Evolutionary conservation across 1,284 basidiomycete genomes (phyloP), one percentile per base, ranked within the genome.

Genomic region (Fomitopsis pinicola): DNA sequence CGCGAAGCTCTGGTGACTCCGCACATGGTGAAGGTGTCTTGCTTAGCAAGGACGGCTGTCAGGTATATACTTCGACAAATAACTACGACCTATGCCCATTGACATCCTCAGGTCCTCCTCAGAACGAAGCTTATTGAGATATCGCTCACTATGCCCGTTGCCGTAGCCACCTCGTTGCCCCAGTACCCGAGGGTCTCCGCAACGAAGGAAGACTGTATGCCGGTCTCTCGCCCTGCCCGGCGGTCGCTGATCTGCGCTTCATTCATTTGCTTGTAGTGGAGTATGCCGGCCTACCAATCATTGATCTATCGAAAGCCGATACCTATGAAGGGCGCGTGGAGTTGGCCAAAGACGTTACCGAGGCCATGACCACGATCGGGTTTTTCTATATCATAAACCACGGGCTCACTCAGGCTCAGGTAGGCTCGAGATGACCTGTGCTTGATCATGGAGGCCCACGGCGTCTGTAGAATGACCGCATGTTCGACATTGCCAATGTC

Each of bases 371-470:
- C 2, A 80, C 78, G 8, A 78, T 84, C 54, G 88, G 84, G 6
- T 91, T 87, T 69, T 85, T 87, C 75, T 88, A 85, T 64, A 77
- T 83, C 28, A 67, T 85, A 56, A 86, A 86, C 61, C 86, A 88
- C 65, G 85, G 85, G 5, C 80, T 82, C 48, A 75, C 73, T 0
- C 70, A 73, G 44, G 72, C 75, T n/a, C 76, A 84, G 73, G 85
- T 77, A 61, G 55, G 57, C 15, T 6, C 22, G 38, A 22, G 6
- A 26, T 57, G 15, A 26, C 48, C 8, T 30, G 9, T n/a, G 40
- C 3, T 5, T 55, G 1, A 33, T n/a, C 30, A 19, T 26, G 42
- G 15, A 46, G 17, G 10, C 22, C 42, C 15, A 10, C 7, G 12
- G 42, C 22, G 9, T n/a, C 12, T 15, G 9, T 42, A 72, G 71